Conservation (phyloP, 257 asterid genomes). For the Verbascum thapsus region DNA sequence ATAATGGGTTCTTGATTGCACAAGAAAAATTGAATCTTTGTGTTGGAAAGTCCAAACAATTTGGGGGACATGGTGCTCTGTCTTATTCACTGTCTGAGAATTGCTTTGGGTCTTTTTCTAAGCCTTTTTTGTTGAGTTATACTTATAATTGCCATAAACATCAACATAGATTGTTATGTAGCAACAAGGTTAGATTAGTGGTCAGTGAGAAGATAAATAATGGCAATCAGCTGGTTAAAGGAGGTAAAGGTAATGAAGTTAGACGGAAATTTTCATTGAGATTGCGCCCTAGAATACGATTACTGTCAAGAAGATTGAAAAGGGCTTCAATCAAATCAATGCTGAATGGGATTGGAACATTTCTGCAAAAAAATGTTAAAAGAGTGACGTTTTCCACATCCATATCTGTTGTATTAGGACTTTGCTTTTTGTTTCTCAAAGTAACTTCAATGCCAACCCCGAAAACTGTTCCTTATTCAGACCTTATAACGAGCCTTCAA, state of each 20-base stretch:
- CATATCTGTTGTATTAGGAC: conserved; percentile 63
- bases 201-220: conserved; percentile 43
- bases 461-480: conserved; percentile 73
- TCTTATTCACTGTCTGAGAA: no score
- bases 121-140: conserved; percentile 45
- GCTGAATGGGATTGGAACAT: conserved; percentile 52
- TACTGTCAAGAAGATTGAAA: conserved; percentile 54
- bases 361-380: conserved; percentile 61
- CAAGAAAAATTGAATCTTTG: conserved; percentile 44
- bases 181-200: conserved; percentile 50
- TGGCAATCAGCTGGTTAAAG: conserved; percentile 44
- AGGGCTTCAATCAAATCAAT: conserved; percentile 52
- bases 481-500: conserved; percentile 72
- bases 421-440: conserved; percentile 77
- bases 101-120: conserved; percentile 37
- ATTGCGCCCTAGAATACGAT: conserved; percentile 65
- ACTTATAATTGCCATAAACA: conserved; percentile 31
- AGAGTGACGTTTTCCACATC: conserved; percentile 62
- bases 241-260: conserved; percentile 38
- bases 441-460: conserved; percentile 72
- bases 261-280: conserved; percentile 59
- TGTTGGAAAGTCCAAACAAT: conserved; percentile 38
- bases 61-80: conserved; percentile 30
- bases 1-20: conserved; percentile 43
- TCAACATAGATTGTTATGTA: conserved; percentile 41